A percentile compares a stretch with the other conserved stretches of the same genome.
Evolutionary conservation across 2,329 filamentous ascomycete species (phyloP).

Genomic region (Aspergillus arachidicola): DNA sequence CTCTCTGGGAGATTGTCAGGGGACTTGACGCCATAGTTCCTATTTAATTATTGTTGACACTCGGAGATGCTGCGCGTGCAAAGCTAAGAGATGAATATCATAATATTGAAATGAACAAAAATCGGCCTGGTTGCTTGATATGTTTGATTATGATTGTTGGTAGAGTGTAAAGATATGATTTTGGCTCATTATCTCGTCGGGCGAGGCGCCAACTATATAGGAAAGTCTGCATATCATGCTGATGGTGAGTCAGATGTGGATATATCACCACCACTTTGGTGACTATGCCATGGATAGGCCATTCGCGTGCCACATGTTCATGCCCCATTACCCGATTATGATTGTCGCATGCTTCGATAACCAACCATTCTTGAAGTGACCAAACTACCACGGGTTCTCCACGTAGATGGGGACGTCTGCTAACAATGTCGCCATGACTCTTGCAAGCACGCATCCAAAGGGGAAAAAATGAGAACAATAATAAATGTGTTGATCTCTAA

Average conservation of each 20-base stretch:
- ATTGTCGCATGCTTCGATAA: background rate
- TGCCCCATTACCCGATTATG: constrained; percentile 7
- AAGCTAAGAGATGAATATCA: background rate
- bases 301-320: constrained; percentile 12
- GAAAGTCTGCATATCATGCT: background rate
- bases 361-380: background rate
- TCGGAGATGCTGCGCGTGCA: background rate
- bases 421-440: background rate
- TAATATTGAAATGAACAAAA: background rate
- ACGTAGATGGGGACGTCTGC: background rate
- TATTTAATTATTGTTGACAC: background rate
- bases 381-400: background rate
- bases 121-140: background rate
- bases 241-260: background rate
- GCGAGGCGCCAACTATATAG: background rate
- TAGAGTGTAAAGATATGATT: background rate
- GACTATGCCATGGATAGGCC: constrained; percentile 8
- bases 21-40: background rate
- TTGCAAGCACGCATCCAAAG: background rate
- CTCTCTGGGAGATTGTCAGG: background rate
- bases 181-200: constrained; percentile 5
- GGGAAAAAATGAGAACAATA: background rate
- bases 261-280: background rate
- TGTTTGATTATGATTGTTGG: background rate
- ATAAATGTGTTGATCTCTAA: background rate